These are phyloP conservation scores for Colletotrichum incanum DNA, from an alignment of 2,329 filamentous ascomycete species.

Conservation along the genomic window DNA sequence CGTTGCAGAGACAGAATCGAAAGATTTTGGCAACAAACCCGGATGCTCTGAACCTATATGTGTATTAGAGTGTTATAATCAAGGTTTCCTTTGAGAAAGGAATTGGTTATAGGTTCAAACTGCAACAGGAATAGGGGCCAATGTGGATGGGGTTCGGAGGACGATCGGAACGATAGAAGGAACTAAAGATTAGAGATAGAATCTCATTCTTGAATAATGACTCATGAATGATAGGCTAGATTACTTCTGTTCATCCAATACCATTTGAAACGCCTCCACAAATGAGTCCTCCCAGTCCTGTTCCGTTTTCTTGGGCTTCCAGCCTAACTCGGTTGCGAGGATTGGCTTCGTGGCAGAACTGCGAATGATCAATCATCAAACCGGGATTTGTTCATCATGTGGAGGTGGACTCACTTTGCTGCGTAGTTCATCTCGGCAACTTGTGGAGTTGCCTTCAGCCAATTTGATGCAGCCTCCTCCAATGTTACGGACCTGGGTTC, in stretches of 20 bases:
- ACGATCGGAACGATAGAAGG: not conserved
- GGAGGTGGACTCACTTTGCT: not conserved
- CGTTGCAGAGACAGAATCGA: slow-evolving; percentile 55
- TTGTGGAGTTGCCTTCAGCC: slow-evolving; percentile 8
- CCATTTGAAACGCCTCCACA: slow-evolving; percentile 37
- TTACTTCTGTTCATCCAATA: slow-evolving; percentile 11
- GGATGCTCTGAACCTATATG: slow-evolving; percentile 49
- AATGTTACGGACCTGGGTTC: slow-evolving; percentile 28
- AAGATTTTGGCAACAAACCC: slow-evolving; percentile 48
- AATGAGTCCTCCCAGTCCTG: slow-evolving; percentile 48
- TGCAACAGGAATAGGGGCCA: too few species aligned
- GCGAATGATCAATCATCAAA: not conserved
- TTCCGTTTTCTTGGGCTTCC: slow-evolving; percentile 52
- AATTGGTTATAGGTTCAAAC: too few species aligned
- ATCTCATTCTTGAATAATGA: not conserved
- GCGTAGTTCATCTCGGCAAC: slow-evolving; percentile 37
- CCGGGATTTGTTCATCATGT: not conserved
- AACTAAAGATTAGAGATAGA: too few species aligned
- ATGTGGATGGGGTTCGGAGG: not conserved
- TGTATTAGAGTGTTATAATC: slow-evolving; percentile 44
- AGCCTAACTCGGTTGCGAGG: slow-evolving; percentile 49
- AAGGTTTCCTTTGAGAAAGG: too few species aligned
- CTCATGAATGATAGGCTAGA: too few species aligned
- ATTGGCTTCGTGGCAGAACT: slow-evolving; percentile 46
- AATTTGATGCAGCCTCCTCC: slow-evolving; percentile 20